phyloP scores from a whole-genome alignment of 1,284 basidiomycete genomes.

The Sanghuangporus sanghuang region DNA sequence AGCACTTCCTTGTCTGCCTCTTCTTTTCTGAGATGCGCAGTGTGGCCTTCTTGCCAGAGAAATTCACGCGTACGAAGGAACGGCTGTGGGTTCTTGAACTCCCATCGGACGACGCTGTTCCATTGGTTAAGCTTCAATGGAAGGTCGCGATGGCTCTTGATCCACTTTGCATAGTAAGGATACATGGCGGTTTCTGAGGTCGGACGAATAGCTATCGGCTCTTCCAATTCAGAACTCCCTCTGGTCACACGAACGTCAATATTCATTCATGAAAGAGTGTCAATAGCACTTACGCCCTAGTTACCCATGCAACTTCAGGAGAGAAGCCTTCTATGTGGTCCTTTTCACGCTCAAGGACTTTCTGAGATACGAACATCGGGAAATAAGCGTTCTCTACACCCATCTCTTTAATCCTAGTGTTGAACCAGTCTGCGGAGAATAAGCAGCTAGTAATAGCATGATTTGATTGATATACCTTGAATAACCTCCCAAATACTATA shows the following conservation, averaged over 20 bases:
- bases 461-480: slow-evolving; percentile 54
- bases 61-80: slow-evolving; percentile 99
- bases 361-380: slow-evolving; percentile 96
- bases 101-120: slow-evolving; percentile 99
- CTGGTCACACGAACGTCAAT: slow-evolving; percentile 33
- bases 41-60: slow-evolving; percentile 99
- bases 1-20: slow-evolving; percentile 92
- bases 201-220: slow-evolving; percentile 96
- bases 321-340: slow-evolving; percentile 99
- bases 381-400: slow-evolving; percentile 98
- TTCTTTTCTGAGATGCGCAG: slow-evolving; percentile 83
- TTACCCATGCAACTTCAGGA: slow-evolving; percentile 99
- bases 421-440: slow-evolving; percentile 74
- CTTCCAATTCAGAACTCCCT: slow-evolving; percentile 90
- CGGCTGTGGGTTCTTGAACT: slow-evolving; percentile 99
- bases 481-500: slow-evolving; percentile 97
- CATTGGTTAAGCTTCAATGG: slow-evolving; percentile 98
- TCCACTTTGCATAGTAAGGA: slow-evolving; percentile 98
- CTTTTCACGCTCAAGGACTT: slow-evolving; percentile 95
- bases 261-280: not conserved
- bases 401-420: slow-evolving; percentile 86
- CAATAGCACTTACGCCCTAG: slow-evolving; percentile 71
- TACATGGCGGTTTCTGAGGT: slow-evolving; percentile 99
- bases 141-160: slow-evolving; percentile 95
- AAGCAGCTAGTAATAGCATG: slow-evolving; percentile 7